Conservation (phyloP, 2,329 filamentous ascomycete species). For the Ophiostoma perfectum region DNA sequence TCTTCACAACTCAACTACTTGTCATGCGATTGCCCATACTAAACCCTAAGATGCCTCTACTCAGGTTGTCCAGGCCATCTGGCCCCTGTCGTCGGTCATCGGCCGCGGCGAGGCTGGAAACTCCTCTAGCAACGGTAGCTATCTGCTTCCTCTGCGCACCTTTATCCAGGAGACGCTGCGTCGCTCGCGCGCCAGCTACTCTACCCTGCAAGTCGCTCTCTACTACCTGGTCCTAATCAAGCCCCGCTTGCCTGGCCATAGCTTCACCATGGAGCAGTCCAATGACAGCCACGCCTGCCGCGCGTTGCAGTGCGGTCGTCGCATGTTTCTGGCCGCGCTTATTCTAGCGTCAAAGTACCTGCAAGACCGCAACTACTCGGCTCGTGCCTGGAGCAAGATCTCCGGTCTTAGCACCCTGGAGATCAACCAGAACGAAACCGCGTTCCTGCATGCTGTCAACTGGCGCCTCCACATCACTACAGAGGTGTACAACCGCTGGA, state of each 20-base stretch:
- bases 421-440: constrained; percentile 95
- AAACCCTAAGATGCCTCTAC: constrained; percentile 77
- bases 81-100: constrained; percentile 80
- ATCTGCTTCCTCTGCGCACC: constrained; percentile 78
- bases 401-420: constrained; percentile 89
- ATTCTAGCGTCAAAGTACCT: constrained; percentile 97
- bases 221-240: constrained; percentile 96
- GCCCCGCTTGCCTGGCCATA: constrained; percentile 73
- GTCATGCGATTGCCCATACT: neutral
- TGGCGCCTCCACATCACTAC: constrained; percentile 96
- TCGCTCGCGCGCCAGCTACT: constrained; percentile 93
- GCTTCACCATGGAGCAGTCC: constrained; percentile 82
- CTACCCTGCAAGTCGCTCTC: constrained; percentile 89
- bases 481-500: constrained; percentile 84
- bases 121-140: constrained; percentile 24
- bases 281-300: constrained; percentile 66
- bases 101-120: constrained; percentile 53
- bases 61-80: constrained; percentile 94
- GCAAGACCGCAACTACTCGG: constrained; percentile 96
- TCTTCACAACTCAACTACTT: neutral
- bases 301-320: constrained; percentile 87
- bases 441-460: constrained; percentile 81
- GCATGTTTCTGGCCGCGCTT: constrained; percentile 93
- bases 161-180: constrained; percentile 98
- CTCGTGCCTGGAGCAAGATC: constrained; percentile 97